Evolutionary conservation across 352 stramenopile genomes (phyloP).

Genomic region (Salisapilia sapeloensis): DNA sequence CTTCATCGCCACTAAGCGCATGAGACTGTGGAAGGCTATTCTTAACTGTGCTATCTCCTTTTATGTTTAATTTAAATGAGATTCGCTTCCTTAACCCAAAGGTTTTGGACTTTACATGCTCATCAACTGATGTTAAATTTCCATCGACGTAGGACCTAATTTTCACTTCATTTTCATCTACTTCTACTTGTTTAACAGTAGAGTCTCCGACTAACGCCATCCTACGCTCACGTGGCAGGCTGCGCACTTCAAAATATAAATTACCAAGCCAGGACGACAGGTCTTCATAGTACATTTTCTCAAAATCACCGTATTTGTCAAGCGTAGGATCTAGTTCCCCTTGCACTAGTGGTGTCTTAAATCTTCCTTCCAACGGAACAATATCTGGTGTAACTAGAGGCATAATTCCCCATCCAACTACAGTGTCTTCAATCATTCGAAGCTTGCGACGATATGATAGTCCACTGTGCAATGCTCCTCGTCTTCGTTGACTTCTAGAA

Average conservation of each 20-base stretch:
- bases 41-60: too few species aligned
- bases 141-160: too few species aligned
- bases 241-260: slow-evolving; percentile 67
- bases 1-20: too few species aligned
- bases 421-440: slow-evolving; percentile 23
- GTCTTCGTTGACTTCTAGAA: too few species aligned
- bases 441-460: slow-evolving; percentile 3
- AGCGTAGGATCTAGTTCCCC: slow-evolving; percentile 73
- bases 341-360: slow-evolving; percentile 67
- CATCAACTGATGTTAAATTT: too few species aligned
- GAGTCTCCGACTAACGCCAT: too few species aligned
- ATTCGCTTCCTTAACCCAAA: too few species aligned
- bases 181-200: too few species aligned
- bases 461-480: slow-evolving; percentile 6
- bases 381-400: slow-evolving; percentile 54
- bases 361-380: slow-evolving; percentile 47
- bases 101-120: not conserved
- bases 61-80: too few species aligned
- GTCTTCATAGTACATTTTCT: slow-evolving; percentile 42
- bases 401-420: slow-evolving; percentile 75
- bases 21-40: too few species aligned
- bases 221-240: too few species aligned
- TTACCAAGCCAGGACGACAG: slow-evolving; percentile 81
- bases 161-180: too few species aligned
- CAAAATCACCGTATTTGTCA: slow-evolving; percentile 56